These are phyloP conservation scores for Acrodontium crateriforme DNA, from an alignment of 2,329 filamentous ascomycete species.

Conservation along the genomic window DNA sequence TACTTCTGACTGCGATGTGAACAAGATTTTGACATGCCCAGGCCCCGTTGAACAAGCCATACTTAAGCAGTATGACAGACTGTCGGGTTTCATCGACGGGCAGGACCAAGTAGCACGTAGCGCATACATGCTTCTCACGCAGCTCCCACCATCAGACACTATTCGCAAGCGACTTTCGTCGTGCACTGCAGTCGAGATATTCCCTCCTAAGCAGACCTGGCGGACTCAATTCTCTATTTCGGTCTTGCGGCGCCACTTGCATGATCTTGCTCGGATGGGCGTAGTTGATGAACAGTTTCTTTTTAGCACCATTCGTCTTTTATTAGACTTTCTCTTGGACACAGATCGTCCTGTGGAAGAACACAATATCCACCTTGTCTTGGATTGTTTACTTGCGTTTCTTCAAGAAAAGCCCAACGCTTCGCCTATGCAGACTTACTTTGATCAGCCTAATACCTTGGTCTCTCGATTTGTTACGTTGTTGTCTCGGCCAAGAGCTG, in stretches of 20 bases:
- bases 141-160: slow-evolving; percentile 25
- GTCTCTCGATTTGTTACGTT: too few species aligned
- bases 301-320: slow-evolving; percentile 11
- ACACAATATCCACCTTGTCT: too few species aligned
- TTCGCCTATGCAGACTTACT: too few species aligned
- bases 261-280: slow-evolving; percentile 16
- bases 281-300: slow-evolving; percentile 18
- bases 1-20: slow-evolving; percentile 12
- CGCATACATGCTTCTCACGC: slow-evolving; percentile 49
- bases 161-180: slow-evolving; percentile 35
- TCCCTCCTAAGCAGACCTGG: slow-evolving; percentile 55
- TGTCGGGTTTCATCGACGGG: slow-evolving; percentile 62
- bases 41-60: slow-evolving; percentile 62
- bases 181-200: too few species aligned
- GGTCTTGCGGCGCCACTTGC: slow-evolving; percentile 49
- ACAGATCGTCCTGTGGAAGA: slow-evolving; percentile 5
- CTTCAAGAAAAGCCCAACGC: too few species aligned
- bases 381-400: too few species aligned
- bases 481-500: too few species aligned
- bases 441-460: too few species aligned
- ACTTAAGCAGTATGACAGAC: slow-evolving; percentile 64
- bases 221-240: slow-evolving; percentile 54
- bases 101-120: slow-evolving; percentile 43
- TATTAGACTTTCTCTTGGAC: slow-evolving; percentile 14
- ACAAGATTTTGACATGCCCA: slow-evolving; percentile 12